Base-by-base conservation (phyloP, 2,329 filamentous ascomycete species). In the Fusarium solani-melongenae region DNA sequence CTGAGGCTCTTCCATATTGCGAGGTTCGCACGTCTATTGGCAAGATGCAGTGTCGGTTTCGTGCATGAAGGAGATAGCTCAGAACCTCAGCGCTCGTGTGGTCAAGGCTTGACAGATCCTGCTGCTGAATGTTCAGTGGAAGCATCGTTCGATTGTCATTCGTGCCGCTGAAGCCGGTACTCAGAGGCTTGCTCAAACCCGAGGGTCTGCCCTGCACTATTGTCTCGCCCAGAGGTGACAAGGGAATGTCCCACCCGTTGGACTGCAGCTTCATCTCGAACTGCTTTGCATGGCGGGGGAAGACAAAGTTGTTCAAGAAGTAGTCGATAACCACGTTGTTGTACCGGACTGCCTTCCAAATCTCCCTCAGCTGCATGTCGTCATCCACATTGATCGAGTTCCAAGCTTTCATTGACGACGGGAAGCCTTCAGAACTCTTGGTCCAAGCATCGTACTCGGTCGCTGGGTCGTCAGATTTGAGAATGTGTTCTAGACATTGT, bases 121-220 rank as follows among this genome's bases (percentile, higher is more conserved):
- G 81, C 56, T 94, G 91, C 53, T 83, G 79, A 34, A 94, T 89
- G 0, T 86, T 90, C 15, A 92, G 78, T 0, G 92, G 92, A 0
- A 94, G 80, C 63, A 93, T 84, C 0, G 82, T 83, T 36, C 87
- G 84, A 22, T 88, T 90, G 77, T 94, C 92, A 55, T 93, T 94
- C 0, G 92, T 94, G 0, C 92, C 92, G 15, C 90, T 92, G 79
- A 95, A 94, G 0, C 92, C 92, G 0, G 92, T 93, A 0, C 91
- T 92, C 6, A 86, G 49, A 7, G 76, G 29, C 17, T 76, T 77
- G 41, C 17, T 31, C 49, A n/a, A 27, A 8, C 24, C 22, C 1
- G n/a, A 31, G 14, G n/a, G 41, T 34, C 56, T 69, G 10, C 49
- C 24, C 2, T 49, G 55, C 11, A 55, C 46, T 15, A 44, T 20